Base-by-base conservation (phyloP, 495 filamentous ascomycete genomes). In the Halenospora varia region DNA sequence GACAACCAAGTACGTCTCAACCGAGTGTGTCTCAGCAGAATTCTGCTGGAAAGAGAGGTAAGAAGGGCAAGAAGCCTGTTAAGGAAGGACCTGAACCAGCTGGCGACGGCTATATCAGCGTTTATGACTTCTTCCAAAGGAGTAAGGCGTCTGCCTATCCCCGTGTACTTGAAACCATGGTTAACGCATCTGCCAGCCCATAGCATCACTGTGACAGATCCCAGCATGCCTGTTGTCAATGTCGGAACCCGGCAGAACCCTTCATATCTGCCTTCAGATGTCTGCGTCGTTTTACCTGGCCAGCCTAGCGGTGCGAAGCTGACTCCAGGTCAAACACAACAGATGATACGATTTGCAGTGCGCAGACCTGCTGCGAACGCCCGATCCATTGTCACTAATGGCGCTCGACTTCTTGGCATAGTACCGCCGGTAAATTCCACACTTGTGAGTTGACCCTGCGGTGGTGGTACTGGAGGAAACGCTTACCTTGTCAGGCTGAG, bases 221-320 rank as follows among this genome's bases (percentile, higher is more conserved):
- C 44, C 17, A 22, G 44, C 17, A 47, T 81, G 2, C 88, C 88
- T 0, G 74, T 92, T 3, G 70, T 96, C 53, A 90, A 93, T 63
- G 75, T 85, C 10, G 88, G 87, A 3, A 81, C 67, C n/a, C 62
- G 50, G 1, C 63, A 70, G 0, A 79, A 74, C 20, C 84, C 88
- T 0, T 72, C 73, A 20, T 92, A 86, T 59, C 60, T 88, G 45
- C 82, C 88, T 0, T 74, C 81, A 1, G 87, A 93, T 57, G 67
- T 83, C 10, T 83, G 85, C 62, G 65, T 63, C 1, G 77, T 93
- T 4, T 61, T 83, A 2, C 77, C 81, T 3, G 88, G 88, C 0
- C 89, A 96, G 66, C 60, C 44, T 47, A 47, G n/a, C 44, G 44
- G 44, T 22, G n/a, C 44, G n/a, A 47, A 47, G 17, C 20, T 47